phyloP scores from a whole-genome alignment of 805 yeast species.

The Pichia ethanolica region DNA sequence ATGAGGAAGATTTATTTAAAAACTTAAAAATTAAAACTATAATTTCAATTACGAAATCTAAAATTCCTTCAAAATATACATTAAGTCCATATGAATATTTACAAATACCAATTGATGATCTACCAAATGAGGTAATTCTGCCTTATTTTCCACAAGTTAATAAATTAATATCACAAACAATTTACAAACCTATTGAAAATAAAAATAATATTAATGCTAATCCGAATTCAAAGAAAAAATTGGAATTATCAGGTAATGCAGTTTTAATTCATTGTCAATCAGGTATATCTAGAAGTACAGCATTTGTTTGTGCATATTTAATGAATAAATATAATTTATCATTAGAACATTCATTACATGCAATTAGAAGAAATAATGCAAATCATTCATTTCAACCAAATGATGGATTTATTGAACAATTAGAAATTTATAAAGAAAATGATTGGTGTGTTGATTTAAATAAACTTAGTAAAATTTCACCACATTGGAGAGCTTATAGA shows the following conservation, averaged over 20 bases:
- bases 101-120: conserved; percentile 70
- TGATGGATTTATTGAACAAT: conserved; percentile 64
- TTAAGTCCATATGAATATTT: conserved; percentile 38
- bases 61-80: conserved; percentile 45
- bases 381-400: conserved; percentile 54
- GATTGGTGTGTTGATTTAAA: conserved; percentile 32
- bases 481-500: conserved; percentile 15
- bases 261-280: conserved; percentile 47
- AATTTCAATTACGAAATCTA: conserved; percentile 61
- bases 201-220: conserved; percentile 7
- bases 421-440: conserved; percentile 49
- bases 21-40: conserved; percentile 61
- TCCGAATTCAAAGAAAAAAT: conserved; percentile 25
- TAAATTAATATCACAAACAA: conserved; percentile 57
- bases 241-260: conserved; percentile 11
- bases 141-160: conserved; percentile 54
- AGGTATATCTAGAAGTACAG: conserved; percentile 43
- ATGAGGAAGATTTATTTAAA: conserved; percentile 42
- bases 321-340: conserved; percentile 49
- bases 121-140: conserved; percentile 56
- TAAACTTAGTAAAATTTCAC: conserved; percentile 12
- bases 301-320: conserved; percentile 39
- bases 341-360: conserved; percentile 59
- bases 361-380: conserved; percentile 58
- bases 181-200: conserved; percentile 32